A percentile compares a stretch with the other conserved stretches of the same genome.
phyloP scores from a whole-genome alignment of 345 rosid genomes.

The Noccaea bulbosa region DNA sequence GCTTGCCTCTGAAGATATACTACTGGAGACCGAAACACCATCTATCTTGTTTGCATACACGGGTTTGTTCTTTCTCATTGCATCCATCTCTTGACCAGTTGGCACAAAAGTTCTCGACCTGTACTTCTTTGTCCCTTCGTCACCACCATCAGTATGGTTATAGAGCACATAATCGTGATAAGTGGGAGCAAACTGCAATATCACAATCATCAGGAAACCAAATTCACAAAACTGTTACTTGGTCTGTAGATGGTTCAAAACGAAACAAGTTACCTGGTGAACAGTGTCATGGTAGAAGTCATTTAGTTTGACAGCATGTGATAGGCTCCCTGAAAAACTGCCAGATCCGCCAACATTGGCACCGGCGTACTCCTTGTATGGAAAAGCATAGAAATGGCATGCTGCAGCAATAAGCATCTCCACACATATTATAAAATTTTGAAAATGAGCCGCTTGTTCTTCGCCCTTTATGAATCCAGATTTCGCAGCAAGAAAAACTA shows the following conservation, averaged over 20 bases:
- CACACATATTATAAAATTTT: constrained; percentile 84
- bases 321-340: constrained; percentile 78
- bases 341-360: constrained; percentile 82
- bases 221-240: neutral
- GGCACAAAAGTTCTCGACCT: constrained; percentile 97
- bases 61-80: constrained; percentile 74
- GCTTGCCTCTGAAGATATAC: constrained; percentile 65
- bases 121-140: constrained; percentile 87
- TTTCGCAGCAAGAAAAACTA: constrained; percentile 97
- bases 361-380: constrained; percentile 98
- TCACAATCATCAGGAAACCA: constrained; percentile 35
- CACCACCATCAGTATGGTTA: constrained; percentile 78
- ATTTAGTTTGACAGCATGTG: constrained; percentile 91
- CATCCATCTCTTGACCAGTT: constrained; percentile 98
- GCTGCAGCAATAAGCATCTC: constrained; percentile 98
- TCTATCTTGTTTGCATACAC: constrained; percentile 76
- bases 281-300: constrained; percentile 98
- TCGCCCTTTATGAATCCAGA: constrained; percentile 73
- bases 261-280: constrained; percentile 68
- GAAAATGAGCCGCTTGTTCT: constrained; percentile 88
- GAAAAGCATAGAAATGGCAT: constrained; percentile 95
- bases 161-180: constrained; percentile 98
- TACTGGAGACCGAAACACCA: constrained; percentile 74
- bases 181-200: constrained; percentile 92
- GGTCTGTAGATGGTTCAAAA: neutral